Evolutionary conservation across 2,329 filamentous ascomycete genomes (phyloP), one percentile per base, ranked within the genome.

Genomic region (Aspergillus oerlinghausenensis): DNA sequence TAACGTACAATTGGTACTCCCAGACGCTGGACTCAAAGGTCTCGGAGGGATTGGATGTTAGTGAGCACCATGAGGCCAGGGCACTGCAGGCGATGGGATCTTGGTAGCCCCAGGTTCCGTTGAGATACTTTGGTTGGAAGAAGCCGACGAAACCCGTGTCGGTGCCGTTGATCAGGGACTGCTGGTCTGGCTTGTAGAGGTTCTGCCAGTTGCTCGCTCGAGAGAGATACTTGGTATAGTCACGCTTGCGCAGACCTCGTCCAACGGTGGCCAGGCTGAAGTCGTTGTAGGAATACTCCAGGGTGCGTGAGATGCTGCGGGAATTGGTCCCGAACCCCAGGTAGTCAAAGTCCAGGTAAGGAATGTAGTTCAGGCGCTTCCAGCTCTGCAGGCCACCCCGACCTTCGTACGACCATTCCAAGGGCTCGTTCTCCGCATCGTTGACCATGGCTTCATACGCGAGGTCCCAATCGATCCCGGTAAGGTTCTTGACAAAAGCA

Each of bases 201-300:
- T 89, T 89, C 63, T 79, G 76, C 88, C 88, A 92, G 67, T 88
- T 85, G 1, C 75, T 75, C 49, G 86, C 84, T 0, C 82, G 80
- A 0, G 70, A 70, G 1, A 84, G 69, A 61, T 89, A 91, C 63
- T 79, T 83, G 10, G 77, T 74, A 50, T 88, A 87, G 0, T 65
- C 73, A 3, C 74, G 77, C 23, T 82, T 79, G 11, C 82, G 82
- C 23, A 89, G 68, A 0, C 76, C 78, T 1, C 76, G 77, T 0
- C 86, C 86, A 56, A 90, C 83, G 42, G 85, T 79, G 0, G 84
- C 75, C 55, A 89, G 84, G 55, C 81, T 82, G 65, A 84, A 91
- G 73, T 91, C 88, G 63, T 91, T 85, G 71, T 91, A 91, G 4
- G 86, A 83, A 67, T 92, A 92, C 67, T 92, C 88, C 2, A 91